A percentile compares a stretch with the other conserved stretches of the same genome.
phyloP scores from a whole-genome alignment of 2,329 filamentous ascomycete species.

The Calonectria crousiana region DNA sequence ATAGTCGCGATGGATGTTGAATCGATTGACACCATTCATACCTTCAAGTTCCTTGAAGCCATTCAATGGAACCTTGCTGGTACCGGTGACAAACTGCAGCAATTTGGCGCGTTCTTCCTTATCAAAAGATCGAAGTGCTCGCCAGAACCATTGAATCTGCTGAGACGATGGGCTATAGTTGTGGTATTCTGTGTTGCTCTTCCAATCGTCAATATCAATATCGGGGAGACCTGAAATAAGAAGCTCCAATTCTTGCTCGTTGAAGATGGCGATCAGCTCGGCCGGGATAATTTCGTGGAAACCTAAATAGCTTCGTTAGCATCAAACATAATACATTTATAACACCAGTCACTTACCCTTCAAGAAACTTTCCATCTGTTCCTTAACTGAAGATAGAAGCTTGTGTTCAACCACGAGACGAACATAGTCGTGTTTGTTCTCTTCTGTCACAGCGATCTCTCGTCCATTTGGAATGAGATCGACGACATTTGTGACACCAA shows the following conservation, averaged over 20 bases:
- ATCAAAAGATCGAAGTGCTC: slow-evolving; percentile 95
- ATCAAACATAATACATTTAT: not conserved
- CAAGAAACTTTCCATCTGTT: slow-evolving; percentile 93
- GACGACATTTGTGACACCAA: slow-evolving; percentile 88
- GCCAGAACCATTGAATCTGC: slow-evolving; percentile 99
- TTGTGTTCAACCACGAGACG: slow-evolving; percentile 95
- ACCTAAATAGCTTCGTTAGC: slow-evolving; percentile 59
- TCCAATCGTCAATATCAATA: slow-evolving; percentile 99
- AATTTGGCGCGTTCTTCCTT: slow-evolving; percentile 98
- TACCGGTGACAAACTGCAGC: slow-evolving; percentile 97
- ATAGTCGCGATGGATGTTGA: slow-evolving; percentile 99
- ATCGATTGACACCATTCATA: slow-evolving; percentile 98
- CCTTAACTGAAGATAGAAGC: slow-evolving; percentile 89
- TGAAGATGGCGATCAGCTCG: slow-evolving; percentile 96
- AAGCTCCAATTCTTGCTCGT: slow-evolving; percentile 96
- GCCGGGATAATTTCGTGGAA: slow-evolving; percentile 99
- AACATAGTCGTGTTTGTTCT: slow-evolving; percentile 99
- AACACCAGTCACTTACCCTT: slow-evolving; percentile 67
- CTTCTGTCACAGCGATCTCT: slow-evolving; percentile 93
- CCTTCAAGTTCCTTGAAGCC: slow-evolving; percentile 99
- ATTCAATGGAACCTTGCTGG: slow-evolving; percentile 97
- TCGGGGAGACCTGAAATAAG: slow-evolving; percentile 97
- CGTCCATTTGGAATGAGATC: slow-evolving; percentile 90
- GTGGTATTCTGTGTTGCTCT: slow-evolving; percentile 98
- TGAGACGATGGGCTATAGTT: slow-evolving; percentile 95